phyloP scores from a whole-genome alignment of 1,139 yeast genomes.

The Pichiaceae sp. region DNA sequence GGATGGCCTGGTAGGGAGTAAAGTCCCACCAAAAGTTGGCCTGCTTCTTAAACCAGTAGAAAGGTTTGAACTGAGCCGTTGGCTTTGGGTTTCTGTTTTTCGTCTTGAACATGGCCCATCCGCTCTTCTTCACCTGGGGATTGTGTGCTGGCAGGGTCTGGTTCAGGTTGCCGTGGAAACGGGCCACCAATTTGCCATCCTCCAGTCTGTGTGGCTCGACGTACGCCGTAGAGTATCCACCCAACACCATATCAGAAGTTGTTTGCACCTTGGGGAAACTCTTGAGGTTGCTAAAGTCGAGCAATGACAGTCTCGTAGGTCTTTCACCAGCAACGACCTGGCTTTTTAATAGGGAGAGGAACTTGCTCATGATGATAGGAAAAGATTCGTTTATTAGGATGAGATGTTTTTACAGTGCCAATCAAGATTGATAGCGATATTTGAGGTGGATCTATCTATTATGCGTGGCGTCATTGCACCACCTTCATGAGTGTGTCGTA shows the following conservation, averaged over 20 bases:
- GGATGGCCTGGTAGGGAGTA: conserved; percentile 31
- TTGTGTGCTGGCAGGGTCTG: conserved; percentile 60
- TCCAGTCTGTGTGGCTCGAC: conserved; percentile 27
- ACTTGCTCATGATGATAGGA: conserved; percentile 1
- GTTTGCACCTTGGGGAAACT: conserved; percentile 44
- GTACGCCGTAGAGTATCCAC: conserved; percentile 67
- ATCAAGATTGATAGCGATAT: neutral
- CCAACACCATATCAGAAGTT: conserved; percentile 65
- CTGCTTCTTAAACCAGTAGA: conserved; percentile 23
- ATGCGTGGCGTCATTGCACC: neutral
- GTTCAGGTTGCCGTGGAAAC: conserved; percentile 65
- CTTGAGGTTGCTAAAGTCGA: conserved; percentile 46
- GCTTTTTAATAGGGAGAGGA: conserved; percentile 1
- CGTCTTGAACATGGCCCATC: conserved; percentile 85
- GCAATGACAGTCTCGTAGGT: conserved; percentile 27
- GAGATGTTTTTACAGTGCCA: neutral
- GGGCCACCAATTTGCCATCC: conserved; percentile 32
- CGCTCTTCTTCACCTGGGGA: conserved; percentile 48
- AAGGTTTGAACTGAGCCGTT: conserved; percentile 36
- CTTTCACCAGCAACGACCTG: conserved; percentile 8
- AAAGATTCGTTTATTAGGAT: neutral
- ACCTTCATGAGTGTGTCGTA: conserved; percentile 8
- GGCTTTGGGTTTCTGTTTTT: conserved; percentile 37
- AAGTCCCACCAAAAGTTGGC: conserved; percentile 29
- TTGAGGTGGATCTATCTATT: neutral